Evolutionary conservation across 108 stramenopile genomes (phyloP), one percentile per base, ranked within the genome.

Genomic region (Schizochytrium sp.): DNA sequence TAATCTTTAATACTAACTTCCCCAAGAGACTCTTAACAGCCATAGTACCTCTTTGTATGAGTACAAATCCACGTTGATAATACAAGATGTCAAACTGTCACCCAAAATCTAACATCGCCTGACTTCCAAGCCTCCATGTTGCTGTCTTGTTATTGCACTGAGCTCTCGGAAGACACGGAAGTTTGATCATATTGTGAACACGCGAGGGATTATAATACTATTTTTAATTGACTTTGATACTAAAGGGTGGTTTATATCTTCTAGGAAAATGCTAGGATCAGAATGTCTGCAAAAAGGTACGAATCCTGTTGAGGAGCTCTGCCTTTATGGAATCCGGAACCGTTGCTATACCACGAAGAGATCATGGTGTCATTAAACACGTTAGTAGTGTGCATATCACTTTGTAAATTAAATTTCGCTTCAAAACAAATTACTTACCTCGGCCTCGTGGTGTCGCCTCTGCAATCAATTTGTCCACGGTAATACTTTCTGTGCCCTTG

Each of bases 401-500:
- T 28, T 28, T 28, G 28, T 28, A 28, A 28, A 28, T 28, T 28
- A 28, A 28, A 28, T 28, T 28, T 28, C 28, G 28, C 28, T 28
- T 28, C 28, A 28, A 28, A 28, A 28, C 28, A 28, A 55, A 50
- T 88, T n/a, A 38, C 55, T 4, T 72, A 91, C 90, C 93, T 91
- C 95, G 89, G 19, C 93, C 95, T 61, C 92, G 89, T 0, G 95
- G 95, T 4, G 93, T 94, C 46, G 95, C 94, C 58, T 95, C 94
- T 0, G 93, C 92, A 40, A 95, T 94, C 46, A 95, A 89, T 57
- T 94, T 93, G 69, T 95, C 95, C 28, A 95, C 93, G 13, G 95
- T 95, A 10, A 95, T 93, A 69, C 94, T 94, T 87, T 95, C 94
- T 46, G 95, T 72, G 41, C 95, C 95, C 72, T 95, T 95, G 44